phyloP scores from a whole-genome alignment of 2,329 filamentous ascomycete genomes.

The Diplodia intermedia region DNA sequence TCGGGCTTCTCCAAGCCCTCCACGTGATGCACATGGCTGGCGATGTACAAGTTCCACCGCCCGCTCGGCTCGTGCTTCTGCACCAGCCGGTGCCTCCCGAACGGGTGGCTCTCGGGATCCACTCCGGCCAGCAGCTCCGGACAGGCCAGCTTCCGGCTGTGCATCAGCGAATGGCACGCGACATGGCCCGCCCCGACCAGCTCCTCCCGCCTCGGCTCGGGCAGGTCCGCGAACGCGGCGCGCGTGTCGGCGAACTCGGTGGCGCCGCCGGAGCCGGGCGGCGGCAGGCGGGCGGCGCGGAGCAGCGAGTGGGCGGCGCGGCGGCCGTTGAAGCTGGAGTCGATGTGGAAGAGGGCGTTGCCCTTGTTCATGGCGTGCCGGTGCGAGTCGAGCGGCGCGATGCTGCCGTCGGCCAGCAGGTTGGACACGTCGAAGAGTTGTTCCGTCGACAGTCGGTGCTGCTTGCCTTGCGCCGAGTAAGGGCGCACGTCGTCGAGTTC shows the following conservation, averaged over 20 bases:
- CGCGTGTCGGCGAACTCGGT: constrained; percentile 42
- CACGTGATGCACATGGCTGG: constrained; percentile 61
- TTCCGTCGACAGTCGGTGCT: constrained; percentile 55
- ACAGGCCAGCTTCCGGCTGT: constrained; percentile 60
- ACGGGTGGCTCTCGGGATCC: constrained; percentile 49
- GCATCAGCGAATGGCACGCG: constrained; percentile 52
- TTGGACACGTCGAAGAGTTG: constrained; percentile 66
- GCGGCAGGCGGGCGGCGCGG: constrained; percentile 39
- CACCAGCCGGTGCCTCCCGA: constrained; percentile 56
- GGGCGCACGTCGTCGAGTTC: constrained; percentile 63
- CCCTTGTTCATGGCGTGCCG: constrained; percentile 52
- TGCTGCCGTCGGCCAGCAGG: constrained; percentile 56
- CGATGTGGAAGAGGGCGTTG: constrained; percentile 42
- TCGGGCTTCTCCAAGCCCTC: constrained; percentile 49
- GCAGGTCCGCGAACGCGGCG: constrained; percentile 44
- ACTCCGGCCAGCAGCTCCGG: constrained; percentile 58
- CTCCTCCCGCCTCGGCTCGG: constrained; percentile 38
- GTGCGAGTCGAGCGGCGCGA: constrained; percentile 51
- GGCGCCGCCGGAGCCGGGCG: constrained; percentile 39
- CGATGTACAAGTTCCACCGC: constrained; percentile 62
- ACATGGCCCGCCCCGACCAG: constrained; percentile 38
- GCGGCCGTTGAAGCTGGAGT: constrained; percentile 43
- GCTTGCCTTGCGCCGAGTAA: constrained; percentile 56
- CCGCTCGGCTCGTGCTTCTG: constrained; percentile 61
- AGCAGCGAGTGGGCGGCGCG: constrained; percentile 40